Percentiles rank a stretch among this genome's conserved stretches.
Conservation (phyloP, 352 stramenopile genomes). For the Globisporangium nunn region DNA sequence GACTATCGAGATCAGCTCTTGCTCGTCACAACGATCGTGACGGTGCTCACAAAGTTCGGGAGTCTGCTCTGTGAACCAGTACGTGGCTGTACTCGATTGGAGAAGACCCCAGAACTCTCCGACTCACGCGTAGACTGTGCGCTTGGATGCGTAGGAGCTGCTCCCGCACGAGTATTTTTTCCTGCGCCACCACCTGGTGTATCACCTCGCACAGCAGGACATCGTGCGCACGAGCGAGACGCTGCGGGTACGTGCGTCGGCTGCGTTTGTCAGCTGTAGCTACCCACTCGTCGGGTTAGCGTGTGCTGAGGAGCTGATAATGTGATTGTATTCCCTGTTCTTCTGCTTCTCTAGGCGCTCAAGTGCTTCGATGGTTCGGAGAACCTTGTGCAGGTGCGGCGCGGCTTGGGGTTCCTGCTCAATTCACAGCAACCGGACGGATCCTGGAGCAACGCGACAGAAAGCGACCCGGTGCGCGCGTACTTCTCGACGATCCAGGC, state of each 20-base stretch:
- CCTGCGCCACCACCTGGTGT: constrained; percentile 74
- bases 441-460: constrained; percentile 29
- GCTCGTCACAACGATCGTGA: constrained; percentile 78
- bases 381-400: constrained; percentile 61
- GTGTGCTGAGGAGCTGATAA: no score
- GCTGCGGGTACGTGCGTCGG: constrained; percentile 51
- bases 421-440: constrained; percentile 51
- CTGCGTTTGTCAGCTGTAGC: neutral
- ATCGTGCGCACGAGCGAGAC: constrained; percentile 60
- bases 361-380: constrained; percentile 63
- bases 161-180: constrained; percentile 90
- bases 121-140: neutral
- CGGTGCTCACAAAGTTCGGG: constrained; percentile 84
- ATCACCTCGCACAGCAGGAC: constrained; percentile 73
- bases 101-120: no score
- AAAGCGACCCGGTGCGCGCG: constrained; percentile 16
- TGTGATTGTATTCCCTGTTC: no score
- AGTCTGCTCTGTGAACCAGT: constrained; percentile 62
- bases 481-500: constrained; percentile 56
- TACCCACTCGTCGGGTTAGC: no score
- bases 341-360: constrained; percentile 33
- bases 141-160: constrained; percentile 41
- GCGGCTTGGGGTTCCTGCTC: constrained; percentile 63
- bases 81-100: neutral
- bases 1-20: constrained; percentile 80